phyloP scores from a whole-genome alignment of 1,284 basidiomycete genomes.

The Apiotrichum sp. region DNA sequence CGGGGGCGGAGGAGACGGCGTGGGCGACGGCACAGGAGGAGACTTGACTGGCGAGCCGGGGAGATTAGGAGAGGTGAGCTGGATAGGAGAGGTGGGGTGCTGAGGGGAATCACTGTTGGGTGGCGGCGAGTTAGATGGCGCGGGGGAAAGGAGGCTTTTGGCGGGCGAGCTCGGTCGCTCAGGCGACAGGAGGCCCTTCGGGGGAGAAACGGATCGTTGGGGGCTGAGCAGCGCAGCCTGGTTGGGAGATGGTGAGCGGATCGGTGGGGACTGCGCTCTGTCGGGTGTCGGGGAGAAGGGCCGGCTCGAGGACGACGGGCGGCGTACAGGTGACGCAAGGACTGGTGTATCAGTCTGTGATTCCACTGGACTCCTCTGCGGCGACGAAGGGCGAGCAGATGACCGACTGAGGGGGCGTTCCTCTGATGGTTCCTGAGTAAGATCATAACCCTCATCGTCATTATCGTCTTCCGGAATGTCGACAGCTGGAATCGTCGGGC shows the following conservation, averaged over 20 bases:
- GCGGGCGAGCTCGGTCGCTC: neutral
- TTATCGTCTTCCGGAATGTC: constrained; percentile 1
- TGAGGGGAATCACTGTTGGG: neutral
- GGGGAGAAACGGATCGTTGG: neutral
- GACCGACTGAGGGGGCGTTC: neutral
- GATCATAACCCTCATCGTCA: neutral
- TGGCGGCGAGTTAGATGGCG: neutral
- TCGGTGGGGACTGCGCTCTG: neutral
- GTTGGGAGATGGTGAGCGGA: neutral
- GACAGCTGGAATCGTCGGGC: neutral
- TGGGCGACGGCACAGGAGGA: neutral
- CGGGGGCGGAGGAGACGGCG: neutral
- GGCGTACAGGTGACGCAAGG: neutral
- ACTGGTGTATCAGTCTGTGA: neutral
- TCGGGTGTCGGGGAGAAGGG: neutral
- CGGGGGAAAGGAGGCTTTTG: neutral
- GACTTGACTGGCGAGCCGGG: neutral
- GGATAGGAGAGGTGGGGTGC: neutral
- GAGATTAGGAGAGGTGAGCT: neutral
- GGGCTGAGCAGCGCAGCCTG: neutral
- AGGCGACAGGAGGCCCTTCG: neutral
- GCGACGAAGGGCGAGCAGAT: neutral
- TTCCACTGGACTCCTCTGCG: neutral
- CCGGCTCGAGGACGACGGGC: neutral
- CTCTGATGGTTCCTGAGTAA: neutral